Evolutionary conservation across 208 protist genomes (phyloP).

Genomic region (Leishmania arabica): DNA sequence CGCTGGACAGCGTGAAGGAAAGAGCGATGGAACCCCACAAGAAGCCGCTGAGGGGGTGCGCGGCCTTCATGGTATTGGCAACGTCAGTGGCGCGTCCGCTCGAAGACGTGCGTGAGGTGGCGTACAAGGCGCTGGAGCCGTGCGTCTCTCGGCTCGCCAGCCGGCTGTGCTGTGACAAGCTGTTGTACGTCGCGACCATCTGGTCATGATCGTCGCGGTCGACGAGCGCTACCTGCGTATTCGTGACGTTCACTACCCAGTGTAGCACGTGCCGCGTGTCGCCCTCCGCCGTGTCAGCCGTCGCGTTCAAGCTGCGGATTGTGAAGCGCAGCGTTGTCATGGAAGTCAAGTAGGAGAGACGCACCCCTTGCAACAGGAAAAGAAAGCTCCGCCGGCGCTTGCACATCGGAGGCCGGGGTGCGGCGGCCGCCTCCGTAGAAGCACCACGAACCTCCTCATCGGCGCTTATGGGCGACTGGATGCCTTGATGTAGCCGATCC

Average conservation of each 20-base stretch:
- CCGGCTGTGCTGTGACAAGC: slow-evolving; percentile 2
- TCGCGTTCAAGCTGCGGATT: slow-evolving; percentile 50
- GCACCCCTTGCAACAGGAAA: slow-evolving; percentile 68
- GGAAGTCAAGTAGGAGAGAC: slow-evolving; percentile 77
- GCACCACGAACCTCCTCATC: not conserved
- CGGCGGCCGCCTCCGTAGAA: not conserved
- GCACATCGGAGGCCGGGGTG: not conserved
- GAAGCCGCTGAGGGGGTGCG: slow-evolving; percentile 71
- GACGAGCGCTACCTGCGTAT: slow-evolving; percentile 76
- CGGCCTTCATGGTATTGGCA: slow-evolving; percentile 30
- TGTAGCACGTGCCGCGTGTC: slow-evolving; percentile 39
- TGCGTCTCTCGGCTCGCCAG: not conserved
- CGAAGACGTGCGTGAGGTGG: not conserved
- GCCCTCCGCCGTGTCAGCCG: slow-evolving; percentile 41
- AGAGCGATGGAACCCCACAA: slow-evolving; percentile 83
- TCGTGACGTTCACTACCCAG: slow-evolving; percentile 63
- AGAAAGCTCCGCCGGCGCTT: slow-evolving; percentile 52
- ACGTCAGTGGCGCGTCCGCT: slow-evolving; percentile 10
- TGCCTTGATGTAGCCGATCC: too few relatives aligned
- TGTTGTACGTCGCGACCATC: slow-evolving; percentile 34
- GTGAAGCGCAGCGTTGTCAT: slow-evolving; percentile 86
- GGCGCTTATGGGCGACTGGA: not conserved
- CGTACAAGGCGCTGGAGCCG: not conserved
- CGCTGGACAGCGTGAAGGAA: slow-evolving; percentile 73
- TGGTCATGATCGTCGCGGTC: slow-evolving; percentile 89